Conservation (phyloP, 768 basidiomycete species). For the Lenzites betulinus region DNA sequence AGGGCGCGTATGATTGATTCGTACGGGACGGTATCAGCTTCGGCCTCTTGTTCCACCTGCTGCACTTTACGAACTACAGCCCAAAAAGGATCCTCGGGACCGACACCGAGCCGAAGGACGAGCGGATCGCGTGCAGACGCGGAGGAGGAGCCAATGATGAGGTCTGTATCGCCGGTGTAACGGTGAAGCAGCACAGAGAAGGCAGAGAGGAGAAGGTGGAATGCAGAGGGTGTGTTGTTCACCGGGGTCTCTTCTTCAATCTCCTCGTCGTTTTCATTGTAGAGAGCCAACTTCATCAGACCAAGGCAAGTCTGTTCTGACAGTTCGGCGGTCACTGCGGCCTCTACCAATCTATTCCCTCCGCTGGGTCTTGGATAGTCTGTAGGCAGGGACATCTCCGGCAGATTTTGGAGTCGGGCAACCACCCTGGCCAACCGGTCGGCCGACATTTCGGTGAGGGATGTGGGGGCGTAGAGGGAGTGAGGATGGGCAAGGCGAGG, state of each 20-base stretch:
- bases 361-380: constrained; percentile 89
- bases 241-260: constrained; percentile 37
- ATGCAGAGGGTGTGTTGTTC: constrained; percentile 68
- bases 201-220: constrained; percentile 90
- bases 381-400: constrained; percentile 90
- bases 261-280: constrained; percentile 63
- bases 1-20: constrained; percentile 73
- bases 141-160: constrained; percentile 89
- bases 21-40: constrained; percentile 79
- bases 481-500: neutral
- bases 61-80: constrained; percentile 85
- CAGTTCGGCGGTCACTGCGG: constrained; percentile 71
- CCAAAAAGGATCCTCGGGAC: constrained; percentile 88
- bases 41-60: constrained; percentile 80
- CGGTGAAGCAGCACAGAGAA: constrained; percentile 90
- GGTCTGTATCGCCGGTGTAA: constrained; percentile 93
- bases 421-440: constrained; percentile 52
- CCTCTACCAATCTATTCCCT: constrained; percentile 79
- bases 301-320: constrained; percentile 74
- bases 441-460: constrained; percentile 22
- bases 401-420: constrained; percentile 73
- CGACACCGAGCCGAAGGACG: constrained; percentile 79
- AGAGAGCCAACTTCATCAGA: constrained; percentile 80
- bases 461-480: neutral
- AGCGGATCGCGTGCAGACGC: constrained; percentile 75